A percentile compares a stretch with the other conserved stretches of the same genome.
Evolutionary conservation across 371 early-diverging fungal genomes (phyloP).

Genomic region (Rhizomucor pusillus): DNA sequence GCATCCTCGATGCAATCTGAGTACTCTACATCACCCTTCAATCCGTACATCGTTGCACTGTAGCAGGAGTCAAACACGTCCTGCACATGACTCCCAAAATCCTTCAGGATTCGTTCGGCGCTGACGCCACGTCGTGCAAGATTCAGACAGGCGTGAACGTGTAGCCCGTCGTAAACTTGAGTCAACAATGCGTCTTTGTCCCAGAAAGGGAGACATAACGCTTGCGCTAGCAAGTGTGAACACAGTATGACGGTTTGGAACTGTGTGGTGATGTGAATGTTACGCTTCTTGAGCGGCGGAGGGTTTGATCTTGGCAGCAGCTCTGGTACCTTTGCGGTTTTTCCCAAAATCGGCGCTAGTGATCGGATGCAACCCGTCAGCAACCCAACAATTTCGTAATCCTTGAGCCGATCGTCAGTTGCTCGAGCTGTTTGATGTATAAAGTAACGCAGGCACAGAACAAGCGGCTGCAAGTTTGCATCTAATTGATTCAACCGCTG

Average conservation of each 20-base stretch:
- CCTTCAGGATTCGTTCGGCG: constrained; percentile 22
- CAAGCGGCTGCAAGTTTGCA: constrained; percentile 13
- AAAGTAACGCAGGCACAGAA: constrained; percentile 36
- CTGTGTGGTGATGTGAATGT: constrained; percentile 38
- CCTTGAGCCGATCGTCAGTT: constrained; percentile 12
- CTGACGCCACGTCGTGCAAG: constrained; percentile 25
- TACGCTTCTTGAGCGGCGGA: constrained; percentile 28
- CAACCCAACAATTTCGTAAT: constrained; percentile 37
- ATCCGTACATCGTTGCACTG: constrained; percentile 13
- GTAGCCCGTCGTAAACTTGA: constrained; percentile 14
- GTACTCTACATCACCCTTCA: constrained; percentile 10
- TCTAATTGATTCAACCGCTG: background rate
- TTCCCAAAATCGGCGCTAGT: constrained; percentile 18
- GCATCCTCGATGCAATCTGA: no score
- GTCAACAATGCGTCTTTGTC: constrained; percentile 18
- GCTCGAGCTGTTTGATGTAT: constrained; percentile 14
- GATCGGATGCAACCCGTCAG: constrained; percentile 26
- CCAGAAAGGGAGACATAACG: constrained; percentile 14
- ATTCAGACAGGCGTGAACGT: constrained; percentile 21
- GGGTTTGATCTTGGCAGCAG: constrained; percentile 4
- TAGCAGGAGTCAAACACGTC: constrained; percentile 1
- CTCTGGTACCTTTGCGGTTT: constrained; percentile 2
- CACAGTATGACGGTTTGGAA: constrained; percentile 30
- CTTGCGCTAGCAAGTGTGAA: constrained; percentile 33
- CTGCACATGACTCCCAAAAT: background rate